Evolutionary conservation across 441 rosid species (phyloP), one percentile per base, ranked within the genome.

Genomic region (Erodium chrysanthum): DNA sequence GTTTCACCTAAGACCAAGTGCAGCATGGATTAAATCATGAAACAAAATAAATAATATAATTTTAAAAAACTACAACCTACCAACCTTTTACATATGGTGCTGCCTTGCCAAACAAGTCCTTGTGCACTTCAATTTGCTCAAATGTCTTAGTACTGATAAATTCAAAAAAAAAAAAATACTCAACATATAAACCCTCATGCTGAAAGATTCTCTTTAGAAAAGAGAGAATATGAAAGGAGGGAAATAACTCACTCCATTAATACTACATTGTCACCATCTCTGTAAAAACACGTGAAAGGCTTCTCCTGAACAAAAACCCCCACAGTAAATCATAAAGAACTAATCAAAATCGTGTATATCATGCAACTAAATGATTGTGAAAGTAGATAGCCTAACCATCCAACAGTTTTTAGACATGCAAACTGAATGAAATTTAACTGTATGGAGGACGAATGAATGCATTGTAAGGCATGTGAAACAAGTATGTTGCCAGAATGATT

Each of bases 121-220:
- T 44, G 70, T 93, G 88, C 78, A 91, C 95, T 75, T 89, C 95
- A 68, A 89, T 62, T 83, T 93, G 97, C 77, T 93, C 98, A 81
- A 83, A 93, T 58, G 90, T 88, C 73, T 85, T 73, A 31, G 87
- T 82, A 77, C 98, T 91, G 81, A 52, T 12, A 74, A 12, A 9
- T 18, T 66, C 56, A 58, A 29, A 42, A 33, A 33, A 33, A 33
- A 5, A 33, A 33, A 46, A 9, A 42, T 14, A 5, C 22, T 20
- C 14, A 56, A 21, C 9, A 56, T 2, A 56, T 20, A 56, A 56
- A 56, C 21, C 61, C 27, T 20, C 61, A 56, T 9, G 25, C 27
- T 20, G 10, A 17, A 68, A 42, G 48, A 40, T 10, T 64, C 33
- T 42, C 9, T 27, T 33, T 20, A 61, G 48, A 25, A 17, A 6